Evolutionary conservation across 371 early-diverging fungal species (phyloP).

Genomic region (Mortierella polycephala): DNA sequence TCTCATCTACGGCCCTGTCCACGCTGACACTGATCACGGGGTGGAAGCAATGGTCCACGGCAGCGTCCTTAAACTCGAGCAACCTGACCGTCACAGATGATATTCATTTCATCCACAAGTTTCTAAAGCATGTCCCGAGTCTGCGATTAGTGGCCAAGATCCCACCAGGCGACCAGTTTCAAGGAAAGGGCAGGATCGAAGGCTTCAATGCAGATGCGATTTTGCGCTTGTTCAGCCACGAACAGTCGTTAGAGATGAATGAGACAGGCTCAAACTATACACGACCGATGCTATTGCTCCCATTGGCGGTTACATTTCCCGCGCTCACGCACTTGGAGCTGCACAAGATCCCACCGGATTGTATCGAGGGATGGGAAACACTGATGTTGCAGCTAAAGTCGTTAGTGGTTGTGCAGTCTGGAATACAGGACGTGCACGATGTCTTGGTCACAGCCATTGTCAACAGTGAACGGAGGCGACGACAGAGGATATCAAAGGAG

Average conservation of each 20-base stretch:
- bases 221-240: conserved; percentile 51
- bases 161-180: conserved; percentile 55
- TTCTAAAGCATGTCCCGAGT: conserved; percentile 59
- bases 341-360: conserved; percentile 57
- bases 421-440: conserved; percentile 61
- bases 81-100: conserved; percentile 61
- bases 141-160: conserved; percentile 60
- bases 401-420: conserved; percentile 59
- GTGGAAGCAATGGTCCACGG: conserved; percentile 70
- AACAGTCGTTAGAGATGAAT: conserved; percentile 24
- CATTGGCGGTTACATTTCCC: conserved; percentile 58
- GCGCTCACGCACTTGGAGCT: conserved; percentile 64
- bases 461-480: conserved; percentile 46
- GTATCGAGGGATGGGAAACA: conserved; percentile 62
- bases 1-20: conserved; percentile 67
- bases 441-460: conserved; percentile 55
- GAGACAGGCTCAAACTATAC: neutral
- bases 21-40: conserved; percentile 69
- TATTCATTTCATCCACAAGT: conserved; percentile 64
- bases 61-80: conserved; percentile 42
- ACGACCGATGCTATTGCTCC: conserved; percentile 27
- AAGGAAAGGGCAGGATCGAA: conserved; percentile 61
- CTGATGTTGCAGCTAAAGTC: conserved; percentile 57
- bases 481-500: conserved; percentile 30
- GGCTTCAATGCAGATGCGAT: conserved; percentile 59